phyloP scores from a whole-genome alignment of 2,329 filamentous ascomycete species.

The Tolypocladium nubicola region DNA sequence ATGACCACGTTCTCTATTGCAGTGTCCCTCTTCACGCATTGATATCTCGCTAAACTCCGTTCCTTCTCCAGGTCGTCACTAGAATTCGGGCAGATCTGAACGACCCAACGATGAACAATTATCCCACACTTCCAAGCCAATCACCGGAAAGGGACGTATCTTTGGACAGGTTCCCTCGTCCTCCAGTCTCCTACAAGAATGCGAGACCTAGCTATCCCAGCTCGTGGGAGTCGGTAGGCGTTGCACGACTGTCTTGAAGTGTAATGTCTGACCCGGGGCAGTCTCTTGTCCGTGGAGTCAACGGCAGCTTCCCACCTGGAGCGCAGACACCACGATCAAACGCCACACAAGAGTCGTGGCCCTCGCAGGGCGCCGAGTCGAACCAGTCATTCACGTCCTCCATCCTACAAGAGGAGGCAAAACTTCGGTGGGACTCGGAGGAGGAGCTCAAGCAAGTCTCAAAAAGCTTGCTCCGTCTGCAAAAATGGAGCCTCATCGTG shows the following conservation, averaged over 20 bases:
- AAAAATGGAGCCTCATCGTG: constrained; percentile 27
- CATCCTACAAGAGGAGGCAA: constrained; percentile 26
- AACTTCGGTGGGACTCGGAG: constrained; percentile 27
- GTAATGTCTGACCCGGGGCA: constrained; percentile 2
- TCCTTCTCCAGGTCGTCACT: too few species aligned
- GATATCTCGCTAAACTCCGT: too few species aligned
- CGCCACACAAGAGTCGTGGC: constrained; percentile 19
- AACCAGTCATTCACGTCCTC: constrained; percentile 24
- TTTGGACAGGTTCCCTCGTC: not conserved
- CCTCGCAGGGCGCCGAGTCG: constrained; percentile 20
- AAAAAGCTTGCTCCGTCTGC: constrained; percentile 22
- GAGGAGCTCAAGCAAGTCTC: constrained; percentile 27
- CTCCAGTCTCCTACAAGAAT: constrained; percentile 6
- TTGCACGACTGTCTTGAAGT: too few species aligned
- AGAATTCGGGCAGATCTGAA: too few species aligned
- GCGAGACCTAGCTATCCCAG: constrained; percentile 6
- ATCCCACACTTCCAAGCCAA: too few species aligned
- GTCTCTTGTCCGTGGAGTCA: constrained; percentile 23
- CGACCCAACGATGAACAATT: too few species aligned
- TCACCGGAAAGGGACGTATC: too few species aligned
- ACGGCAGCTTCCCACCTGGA: constrained; percentile 18
- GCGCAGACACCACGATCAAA: constrained; percentile 20
- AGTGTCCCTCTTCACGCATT: too few species aligned
- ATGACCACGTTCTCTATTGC: too few species aligned
- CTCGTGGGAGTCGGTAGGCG: constrained; percentile 18